Conservation (phyloP, 2,329 filamentous ascomycete genomes). For the Stemphylium vesicarium region DNA sequence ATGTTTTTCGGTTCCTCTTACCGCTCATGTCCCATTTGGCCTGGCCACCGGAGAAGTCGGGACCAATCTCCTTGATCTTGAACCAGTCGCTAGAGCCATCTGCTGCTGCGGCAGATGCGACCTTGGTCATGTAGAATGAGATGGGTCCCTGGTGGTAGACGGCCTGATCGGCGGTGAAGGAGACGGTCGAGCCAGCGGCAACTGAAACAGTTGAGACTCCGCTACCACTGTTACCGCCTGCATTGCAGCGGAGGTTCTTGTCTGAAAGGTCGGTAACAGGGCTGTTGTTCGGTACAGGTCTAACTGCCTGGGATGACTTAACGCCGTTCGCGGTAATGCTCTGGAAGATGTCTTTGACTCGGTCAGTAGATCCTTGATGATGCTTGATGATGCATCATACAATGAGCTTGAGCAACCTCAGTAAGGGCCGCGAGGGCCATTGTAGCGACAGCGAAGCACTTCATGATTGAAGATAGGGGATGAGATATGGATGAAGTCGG, state of each 20-base stretch:
- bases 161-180: conserved; percentile 45
- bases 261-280: conserved; percentile 43
- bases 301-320: conserved; percentile 48
- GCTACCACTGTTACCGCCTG: conserved; percentile 35
- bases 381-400: conserved; percentile 24
- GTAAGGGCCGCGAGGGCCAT: conserved; percentile 42
- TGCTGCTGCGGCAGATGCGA: conserved; percentile 36
- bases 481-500: conserved; percentile 7
- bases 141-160: conserved; percentile 50
- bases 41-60: conserved; percentile 43
- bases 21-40: conserved; percentile 43
- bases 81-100: conserved; percentile 50
- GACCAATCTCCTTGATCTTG: conserved; percentile 50
- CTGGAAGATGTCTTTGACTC: conserved; percentile 45
- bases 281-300: conserved; percentile 49
- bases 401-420: conserved; percentile 47
- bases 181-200: conserved; percentile 42
- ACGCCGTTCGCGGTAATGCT: conserved; percentile 45
- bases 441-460: conserved; percentile 41
- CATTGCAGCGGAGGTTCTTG: conserved; percentile 47
- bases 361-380: conserved; percentile 10
- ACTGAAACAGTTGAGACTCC: conserved; percentile 44
- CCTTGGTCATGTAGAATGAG: conserved; percentile 49
- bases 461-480: conserved; percentile 32
- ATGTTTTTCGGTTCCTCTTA: conserved; percentile 15